Percentiles rank a stretch among this genome's conserved stretches.
Evolutionary conservation across 768 basidiomycete genomes (phyloP).

Genomic region (Kwoniella sp.): DNA sequence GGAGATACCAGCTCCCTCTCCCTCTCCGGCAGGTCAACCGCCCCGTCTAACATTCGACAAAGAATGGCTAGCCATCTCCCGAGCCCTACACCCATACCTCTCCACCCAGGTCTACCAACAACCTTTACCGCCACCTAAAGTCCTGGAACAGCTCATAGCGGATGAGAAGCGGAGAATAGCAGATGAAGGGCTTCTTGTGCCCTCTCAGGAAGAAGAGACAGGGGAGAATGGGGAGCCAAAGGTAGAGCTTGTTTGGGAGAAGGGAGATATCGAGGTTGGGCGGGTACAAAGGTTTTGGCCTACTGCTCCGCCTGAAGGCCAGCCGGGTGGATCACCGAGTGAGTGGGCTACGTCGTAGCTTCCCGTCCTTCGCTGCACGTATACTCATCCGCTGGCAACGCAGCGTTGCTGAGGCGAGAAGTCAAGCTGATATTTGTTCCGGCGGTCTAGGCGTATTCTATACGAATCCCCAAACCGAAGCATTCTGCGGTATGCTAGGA

Average conservation of each 20-base stretch:
- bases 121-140: constrained; percentile 65
- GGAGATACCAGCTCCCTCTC: constrained; percentile 60
- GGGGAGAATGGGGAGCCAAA: constrained; percentile 19
- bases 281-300: constrained; percentile 68
- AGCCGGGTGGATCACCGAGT: constrained; percentile 59
- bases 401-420: no score
- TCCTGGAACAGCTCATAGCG: constrained; percentile 63
- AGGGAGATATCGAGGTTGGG: constrained; percentile 56
- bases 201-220: constrained; percentile 9
- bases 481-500: constrained; percentile 76
- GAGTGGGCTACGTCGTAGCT: constrained; percentile 39
- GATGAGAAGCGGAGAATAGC: constrained; percentile 71
- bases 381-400: no score
- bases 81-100: constrained; percentile 79
- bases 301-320: constrained; percentile 60
- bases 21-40: constrained; percentile 27
- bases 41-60: constrained; percentile 70
- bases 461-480: constrained; percentile 84
- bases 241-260: constrained; percentile 32
- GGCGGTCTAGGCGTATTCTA: constrained; percentile 66
- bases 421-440: background rate
- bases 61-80: constrained; percentile 91
- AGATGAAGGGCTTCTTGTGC: constrained; percentile 57
- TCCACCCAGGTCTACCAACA: constrained; percentile 62
- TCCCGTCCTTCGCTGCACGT: no score